Conservation (phyloP, 371 early-diverging fungal species). For the Blyttiomyces sp. region DNA sequence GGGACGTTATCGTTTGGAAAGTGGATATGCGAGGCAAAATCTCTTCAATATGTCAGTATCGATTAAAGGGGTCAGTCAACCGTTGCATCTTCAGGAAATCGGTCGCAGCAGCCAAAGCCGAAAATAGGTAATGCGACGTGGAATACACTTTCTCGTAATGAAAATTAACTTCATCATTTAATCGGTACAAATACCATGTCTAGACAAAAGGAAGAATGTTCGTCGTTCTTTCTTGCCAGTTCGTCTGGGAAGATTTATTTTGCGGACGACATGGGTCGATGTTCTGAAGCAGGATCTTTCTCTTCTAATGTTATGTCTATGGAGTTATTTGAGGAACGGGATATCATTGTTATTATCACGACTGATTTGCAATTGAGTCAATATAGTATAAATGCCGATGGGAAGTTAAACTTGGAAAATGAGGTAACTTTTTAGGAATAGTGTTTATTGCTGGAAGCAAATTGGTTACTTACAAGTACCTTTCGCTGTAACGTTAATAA, state of each 20-base stretch:
- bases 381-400: constrained; percentile 34
- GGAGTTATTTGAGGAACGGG: constrained; percentile 24
- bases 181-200: constrained; percentile 10
- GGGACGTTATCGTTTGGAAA: constrained; percentile 49
- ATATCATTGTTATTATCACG: constrained; percentile 31
- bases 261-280: constrained; percentile 51
- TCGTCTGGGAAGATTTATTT: constrained; percentile 35
- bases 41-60: constrained; percentile 40
- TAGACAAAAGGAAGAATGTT: constrained; percentile 21
- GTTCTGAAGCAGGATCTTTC: constrained; percentile 25
- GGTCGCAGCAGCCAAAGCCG: background rate
- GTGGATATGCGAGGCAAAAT: constrained; percentile 42
- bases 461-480: background rate
- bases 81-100: constrained; percentile 21
- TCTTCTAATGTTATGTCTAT: constrained; percentile 19
- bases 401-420: constrained; percentile 34
- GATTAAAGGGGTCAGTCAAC: constrained; percentile 28
- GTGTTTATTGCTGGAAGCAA: background rate
- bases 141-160: background rate
- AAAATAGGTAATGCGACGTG: background rate
- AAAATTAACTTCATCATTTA: constrained; percentile 8
- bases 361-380: constrained; percentile 27
- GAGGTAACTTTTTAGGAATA: constrained; percentile 19
- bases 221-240: constrained; percentile 40
- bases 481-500: background rate